Conservation (phyloP, 495 filamentous ascomycete species). For the Penicillium longicatenatum region DNA sequence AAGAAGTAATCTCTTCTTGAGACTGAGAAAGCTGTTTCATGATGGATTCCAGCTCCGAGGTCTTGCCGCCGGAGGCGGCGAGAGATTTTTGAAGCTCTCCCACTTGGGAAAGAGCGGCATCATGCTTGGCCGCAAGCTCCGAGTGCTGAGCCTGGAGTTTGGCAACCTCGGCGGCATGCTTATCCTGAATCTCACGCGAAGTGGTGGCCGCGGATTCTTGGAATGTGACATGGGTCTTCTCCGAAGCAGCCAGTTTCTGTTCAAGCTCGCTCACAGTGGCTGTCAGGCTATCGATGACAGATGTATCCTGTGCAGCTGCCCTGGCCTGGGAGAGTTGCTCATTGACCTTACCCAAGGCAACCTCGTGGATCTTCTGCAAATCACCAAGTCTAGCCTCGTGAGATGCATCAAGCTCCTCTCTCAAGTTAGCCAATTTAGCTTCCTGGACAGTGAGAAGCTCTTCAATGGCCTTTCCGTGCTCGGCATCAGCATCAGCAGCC, state of each 20-base stretch:
- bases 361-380: slow-evolving; percentile 43
- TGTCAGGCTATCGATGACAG: slow-evolving; percentile 38
- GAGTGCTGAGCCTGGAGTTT: slow-evolving; percentile 36
- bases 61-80: slow-evolving; percentile 28
- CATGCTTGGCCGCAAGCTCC: slow-evolving; percentile 36
- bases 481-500: slow-evolving; percentile 40
- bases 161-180: slow-evolving; percentile 36
- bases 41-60: slow-evolving; percentile 39
- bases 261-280: slow-evolving; percentile 40
- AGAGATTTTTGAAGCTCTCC: slow-evolving; percentile 41
- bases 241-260: slow-evolving; percentile 37
- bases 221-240: slow-evolving; percentile 31
- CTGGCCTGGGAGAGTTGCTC: slow-evolving; percentile 41
- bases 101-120: slow-evolving; percentile 28
- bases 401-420: slow-evolving; percentile 39
- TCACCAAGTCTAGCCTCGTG: slow-evolving; percentile 42
- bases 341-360: slow-evolving; percentile 32
- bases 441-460: slow-evolving; percentile 49
- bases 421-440: slow-evolving; percentile 38
- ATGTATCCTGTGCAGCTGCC: slow-evolving; percentile 41
- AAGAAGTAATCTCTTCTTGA: slow-evolving; percentile 36
- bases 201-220: slow-evolving; percentile 27
- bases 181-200: slow-evolving; percentile 34
- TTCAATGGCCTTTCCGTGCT: slow-evolving; percentile 48
- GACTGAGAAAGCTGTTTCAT: slow-evolving; percentile 36